Percentiles rank a stretch among this genome's conserved stretches.
Conservation (phyloP, 2,329 filamentous ascomycete genomes). For the Calonectria pauciramosa region DNA sequence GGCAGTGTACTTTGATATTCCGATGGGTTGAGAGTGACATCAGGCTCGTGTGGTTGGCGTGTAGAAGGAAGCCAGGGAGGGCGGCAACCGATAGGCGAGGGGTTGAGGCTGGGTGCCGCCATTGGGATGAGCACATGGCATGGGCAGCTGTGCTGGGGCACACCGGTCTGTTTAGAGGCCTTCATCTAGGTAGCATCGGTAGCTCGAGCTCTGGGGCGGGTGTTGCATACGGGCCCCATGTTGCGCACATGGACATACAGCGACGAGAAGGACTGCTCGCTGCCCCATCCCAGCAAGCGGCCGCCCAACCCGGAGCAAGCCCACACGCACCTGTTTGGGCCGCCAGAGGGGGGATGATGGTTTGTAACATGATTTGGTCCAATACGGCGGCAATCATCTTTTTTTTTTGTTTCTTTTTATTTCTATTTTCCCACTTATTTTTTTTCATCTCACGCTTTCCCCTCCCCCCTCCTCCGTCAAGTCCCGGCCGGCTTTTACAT, state of each 20-base stretch:
- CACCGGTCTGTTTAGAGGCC: neutral
- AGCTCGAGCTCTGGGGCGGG: neutral
- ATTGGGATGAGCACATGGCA: neutral
- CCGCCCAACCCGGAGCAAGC: slow-evolving; percentile 12
- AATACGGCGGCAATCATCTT: neutral
- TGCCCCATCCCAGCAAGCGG: neutral
- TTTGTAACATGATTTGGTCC: neutral
- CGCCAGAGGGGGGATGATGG: neutral
- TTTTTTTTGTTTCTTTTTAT: neutral
- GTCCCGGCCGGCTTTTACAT: neutral
- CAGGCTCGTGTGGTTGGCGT: neutral
- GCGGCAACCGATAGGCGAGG: neutral
- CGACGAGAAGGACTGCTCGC: neutral
- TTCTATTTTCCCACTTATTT: neutral
- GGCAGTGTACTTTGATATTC: neutral
- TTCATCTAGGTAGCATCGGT: slow-evolving; percentile 3
- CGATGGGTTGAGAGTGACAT: neutral
- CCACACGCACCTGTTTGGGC: slow-evolving; percentile 6
- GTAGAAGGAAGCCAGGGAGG: neutral
- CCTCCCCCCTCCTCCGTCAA: neutral
- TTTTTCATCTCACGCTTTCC: neutral
- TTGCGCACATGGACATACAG: neutral
- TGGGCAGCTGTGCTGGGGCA: slow-evolving; percentile 8
- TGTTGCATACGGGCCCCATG: neutral
- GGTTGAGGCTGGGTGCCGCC: neutral